Conservation (phyloP, 305 asterid species). For the Rubia tinctorum region DNA sequence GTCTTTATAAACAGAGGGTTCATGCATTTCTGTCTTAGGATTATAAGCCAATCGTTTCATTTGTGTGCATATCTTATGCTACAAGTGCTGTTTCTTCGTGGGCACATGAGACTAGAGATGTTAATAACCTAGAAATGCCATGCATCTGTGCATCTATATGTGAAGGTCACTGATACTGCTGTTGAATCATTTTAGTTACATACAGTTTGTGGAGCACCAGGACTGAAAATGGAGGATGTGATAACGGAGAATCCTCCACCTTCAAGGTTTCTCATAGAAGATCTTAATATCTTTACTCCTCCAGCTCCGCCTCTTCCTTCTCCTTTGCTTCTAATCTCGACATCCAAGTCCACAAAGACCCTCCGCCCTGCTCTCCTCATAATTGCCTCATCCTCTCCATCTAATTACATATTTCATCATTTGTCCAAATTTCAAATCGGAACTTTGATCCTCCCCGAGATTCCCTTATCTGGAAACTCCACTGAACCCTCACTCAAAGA, state of each 20-base stretch:
- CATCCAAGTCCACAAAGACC: slow-evolving; percentile 36
- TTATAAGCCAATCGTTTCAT: background rate
- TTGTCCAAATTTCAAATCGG: slow-evolving; percentile 64
- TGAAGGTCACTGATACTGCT: background rate
- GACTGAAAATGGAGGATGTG: slow-evolving; percentile 76
- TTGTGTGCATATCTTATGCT: background rate
- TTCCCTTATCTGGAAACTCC: slow-evolving; percentile 70
- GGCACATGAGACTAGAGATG: background rate
- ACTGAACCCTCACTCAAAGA: slow-evolving; percentile 60
- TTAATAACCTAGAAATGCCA: background rate
- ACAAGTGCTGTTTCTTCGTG: background rate
- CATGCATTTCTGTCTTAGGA: background rate
- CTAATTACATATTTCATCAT: slow-evolving; percentile 67
- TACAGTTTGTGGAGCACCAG: slow-evolving; percentile 10
- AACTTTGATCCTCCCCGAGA: slow-evolving; percentile 79
- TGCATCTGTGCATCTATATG: background rate
- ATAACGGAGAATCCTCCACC: slow-evolving; percentile 93
- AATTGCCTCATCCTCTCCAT: slow-evolving; percentile 72
- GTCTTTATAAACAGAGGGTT: background rate
- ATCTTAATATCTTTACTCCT: slow-evolving; percentile 85
- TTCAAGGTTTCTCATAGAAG: slow-evolving; percentile 85
- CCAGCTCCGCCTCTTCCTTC: slow-evolving; percentile 73
- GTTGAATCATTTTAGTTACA: background rate
- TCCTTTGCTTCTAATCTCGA: slow-evolving; percentile 65
- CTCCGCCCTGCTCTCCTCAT: slow-evolving; percentile 74